A percentile compares a stretch with the other conserved stretches of the same genome.
Evolutionary conservation across 2,329 filamentous ascomycete species (phyloP).

Genomic region (Aspergillus sp.): DNA sequence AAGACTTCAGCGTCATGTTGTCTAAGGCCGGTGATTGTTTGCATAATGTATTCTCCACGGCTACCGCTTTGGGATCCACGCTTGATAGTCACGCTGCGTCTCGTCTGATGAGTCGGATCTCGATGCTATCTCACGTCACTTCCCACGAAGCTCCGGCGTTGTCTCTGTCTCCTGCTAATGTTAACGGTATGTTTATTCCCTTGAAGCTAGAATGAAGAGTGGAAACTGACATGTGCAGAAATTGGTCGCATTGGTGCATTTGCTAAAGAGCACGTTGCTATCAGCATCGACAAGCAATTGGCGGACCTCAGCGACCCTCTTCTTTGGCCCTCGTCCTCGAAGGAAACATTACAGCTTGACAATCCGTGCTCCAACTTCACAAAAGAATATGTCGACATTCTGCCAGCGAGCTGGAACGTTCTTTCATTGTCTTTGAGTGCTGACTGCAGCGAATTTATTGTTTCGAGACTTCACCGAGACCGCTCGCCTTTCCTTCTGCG

Average conservation of each 20-base stretch:
- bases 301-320: slow-evolving; percentile 45
- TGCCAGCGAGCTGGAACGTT: slow-evolving; percentile 80
- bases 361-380: slow-evolving; percentile 66
- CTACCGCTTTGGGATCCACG: slow-evolving; percentile 38
- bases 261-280: slow-evolving; percentile 38
- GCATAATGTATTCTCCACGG: slow-evolving; percentile 32
- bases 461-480: slow-evolving; percentile 77
- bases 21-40: slow-evolving; percentile 37
- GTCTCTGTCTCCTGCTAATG: slow-evolving; percentile 35
- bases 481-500: slow-evolving; percentile 82
- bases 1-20: slow-evolving; percentile 38
- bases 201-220: not conserved
- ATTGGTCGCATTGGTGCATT: slow-evolving; percentile 43
- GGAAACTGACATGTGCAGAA: slow-evolving; percentile 29
- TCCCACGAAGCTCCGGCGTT: slow-evolving; percentile 27
- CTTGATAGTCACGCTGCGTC: slow-evolving; percentile 40
- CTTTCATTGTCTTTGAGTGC: slow-evolving; percentile 84
- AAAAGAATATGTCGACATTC: slow-evolving; percentile 77
- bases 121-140: slow-evolving; percentile 46
- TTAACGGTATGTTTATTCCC: slow-evolving; percentile 34
- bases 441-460: slow-evolving; percentile 76
- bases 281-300: slow-evolving; percentile 47
- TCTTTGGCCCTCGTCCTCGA: slow-evolving; percentile 47
- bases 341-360: slow-evolving; percentile 15
- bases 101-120: slow-evolving; percentile 40